Conservation (phyloP, 257 asterid genomes). For the Fraxinus quadrangulata region DNA sequence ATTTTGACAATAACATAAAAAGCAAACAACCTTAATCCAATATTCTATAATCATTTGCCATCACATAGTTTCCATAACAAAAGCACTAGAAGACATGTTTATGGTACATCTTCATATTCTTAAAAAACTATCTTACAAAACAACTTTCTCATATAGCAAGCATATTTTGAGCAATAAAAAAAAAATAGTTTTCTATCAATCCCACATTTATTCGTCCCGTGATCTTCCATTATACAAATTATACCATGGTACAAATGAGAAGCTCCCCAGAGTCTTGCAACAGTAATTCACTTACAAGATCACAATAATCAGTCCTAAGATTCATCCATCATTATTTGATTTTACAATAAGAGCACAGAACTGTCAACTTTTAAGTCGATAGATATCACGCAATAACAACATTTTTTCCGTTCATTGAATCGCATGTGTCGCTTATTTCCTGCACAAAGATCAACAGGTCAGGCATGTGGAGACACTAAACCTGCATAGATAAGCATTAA, state of each 20-base stretch:
- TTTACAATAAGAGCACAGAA: constrained; percentile 1
- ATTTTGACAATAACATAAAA: too few species aligned
- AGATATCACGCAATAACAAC: background rate
- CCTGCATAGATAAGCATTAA: background rate
- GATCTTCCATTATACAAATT: constrained; percentile 14
- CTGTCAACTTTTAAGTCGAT: background rate
- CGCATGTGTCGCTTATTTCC: constrained; percentile 28
- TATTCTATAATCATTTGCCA: background rate
- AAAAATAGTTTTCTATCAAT: background rate
- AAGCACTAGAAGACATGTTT: background rate
- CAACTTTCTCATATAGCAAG: background rate
- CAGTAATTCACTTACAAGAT: constrained; percentile 15
- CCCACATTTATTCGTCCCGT: constrained; percentile 4
- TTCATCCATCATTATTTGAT: constrained; percentile 11
- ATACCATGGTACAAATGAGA: constrained; percentile 13
- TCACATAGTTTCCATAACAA: background rate
- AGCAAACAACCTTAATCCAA: too few species aligned
- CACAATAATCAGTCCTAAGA: constrained; percentile 1
- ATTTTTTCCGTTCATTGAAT: background rate
- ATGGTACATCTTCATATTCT: background rate
- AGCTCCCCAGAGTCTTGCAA: constrained; percentile 15
- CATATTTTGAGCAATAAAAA: constrained; percentile 14
- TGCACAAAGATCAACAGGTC: constrained; percentile 21
- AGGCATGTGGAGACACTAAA: background rate
- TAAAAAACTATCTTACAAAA: background rate